Base-by-base conservation (phyloP, 768 basidiomycete species). In the Hygrophorus russula region DNA sequence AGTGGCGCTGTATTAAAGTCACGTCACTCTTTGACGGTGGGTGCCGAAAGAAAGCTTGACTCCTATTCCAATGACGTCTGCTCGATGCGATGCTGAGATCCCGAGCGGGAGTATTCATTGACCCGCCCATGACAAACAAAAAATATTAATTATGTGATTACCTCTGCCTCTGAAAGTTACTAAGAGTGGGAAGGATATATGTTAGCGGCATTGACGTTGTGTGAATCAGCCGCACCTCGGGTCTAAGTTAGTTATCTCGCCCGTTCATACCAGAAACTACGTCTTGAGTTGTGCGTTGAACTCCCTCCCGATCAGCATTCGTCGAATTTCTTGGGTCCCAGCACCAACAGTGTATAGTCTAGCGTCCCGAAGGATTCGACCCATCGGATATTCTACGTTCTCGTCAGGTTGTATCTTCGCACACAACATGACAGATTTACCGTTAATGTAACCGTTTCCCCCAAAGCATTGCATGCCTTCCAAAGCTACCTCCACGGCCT, bases 401-500 rank as follows among this genome's bases (percentile, higher is more conserved):
- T 28, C 27, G 15, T 36, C 30, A 40, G 34, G 42, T 6, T 34
- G 27, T 19, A 40, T 48, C 47, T 45, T 45, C 39, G 45, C 41
- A 24, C 9, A 27, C 10, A 5, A 12, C 17, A 11, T 30, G 6
- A 42, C 15, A 5, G 31, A 34, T 69, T 50, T 42, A 84, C 89
- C 89, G 50, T 94, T 94, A 60, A 92, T 92, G 59, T 94, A 97
- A 10, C 92, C 93, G 56, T 96, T 96, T 5, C 93, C 92, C 39
- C 92, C 91, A 34, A 94, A 68, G 55, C 88, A 92, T 54, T 94
- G 92, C 82, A 91, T 90, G 7, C 78, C 87, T 56, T 93, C 91
- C 53, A 88, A 63, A 3, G 91, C 80, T 10, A 96, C 88, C 59
- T 96, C 89, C 17, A 94, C 80, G 18, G 90, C 85, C 53, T 79